Evolutionary conservation across 805 yeast genomes (phyloP).

Genomic region (fission yeast (Schizosaccharomyces pombe)): DNA sequence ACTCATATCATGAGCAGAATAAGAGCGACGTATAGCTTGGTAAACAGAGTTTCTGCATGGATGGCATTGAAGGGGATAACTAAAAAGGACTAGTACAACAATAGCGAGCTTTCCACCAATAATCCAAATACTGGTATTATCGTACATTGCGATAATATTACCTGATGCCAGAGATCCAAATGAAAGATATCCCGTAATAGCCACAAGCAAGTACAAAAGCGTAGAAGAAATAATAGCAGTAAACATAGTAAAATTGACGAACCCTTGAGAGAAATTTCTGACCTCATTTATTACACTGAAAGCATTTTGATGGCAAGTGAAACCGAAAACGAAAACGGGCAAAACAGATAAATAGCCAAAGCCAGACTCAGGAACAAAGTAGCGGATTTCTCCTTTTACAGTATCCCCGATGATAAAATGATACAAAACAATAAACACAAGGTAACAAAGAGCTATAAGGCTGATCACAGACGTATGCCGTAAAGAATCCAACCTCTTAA

Average conservation of each 20-base stretch:
- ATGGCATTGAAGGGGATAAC: constrained; percentile 78
- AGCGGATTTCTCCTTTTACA: constrained; percentile 28
- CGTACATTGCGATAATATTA: constrained; percentile 55
- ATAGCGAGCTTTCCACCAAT: constrained; percentile 64
- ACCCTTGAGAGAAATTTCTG: constrained; percentile 26
- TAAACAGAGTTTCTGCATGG: constrained; percentile 70
- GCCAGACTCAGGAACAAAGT: constrained; percentile 21
- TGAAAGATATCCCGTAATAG: constrained; percentile 62
- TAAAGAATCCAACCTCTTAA: constrained; percentile 55
- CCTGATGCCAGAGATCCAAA: constrained; percentile 65
- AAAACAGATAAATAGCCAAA: constrained; percentile 38
- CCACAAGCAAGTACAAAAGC: constrained; percentile 42
- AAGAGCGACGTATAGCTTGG: constrained; percentile 17
- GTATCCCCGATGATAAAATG: constrained; percentile 43
- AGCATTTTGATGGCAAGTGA: constrained; percentile 90
- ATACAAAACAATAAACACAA: constrained; percentile 46
- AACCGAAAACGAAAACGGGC: constrained; percentile 85
- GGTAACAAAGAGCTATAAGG: constrained; percentile 52
- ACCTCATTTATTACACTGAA: constrained; percentile 72
- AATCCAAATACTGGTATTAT: constrained; percentile 33
- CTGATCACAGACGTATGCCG: constrained; percentile 73
- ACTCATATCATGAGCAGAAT: neutral
- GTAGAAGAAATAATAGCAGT: constrained; percentile 38
- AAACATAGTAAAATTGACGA: constrained; percentile 25
- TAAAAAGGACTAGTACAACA: constrained; percentile 52